phyloP scores from a whole-genome alignment of 495 filamentous ascomycete species.

The Neurospora tetrasperma region DNA sequence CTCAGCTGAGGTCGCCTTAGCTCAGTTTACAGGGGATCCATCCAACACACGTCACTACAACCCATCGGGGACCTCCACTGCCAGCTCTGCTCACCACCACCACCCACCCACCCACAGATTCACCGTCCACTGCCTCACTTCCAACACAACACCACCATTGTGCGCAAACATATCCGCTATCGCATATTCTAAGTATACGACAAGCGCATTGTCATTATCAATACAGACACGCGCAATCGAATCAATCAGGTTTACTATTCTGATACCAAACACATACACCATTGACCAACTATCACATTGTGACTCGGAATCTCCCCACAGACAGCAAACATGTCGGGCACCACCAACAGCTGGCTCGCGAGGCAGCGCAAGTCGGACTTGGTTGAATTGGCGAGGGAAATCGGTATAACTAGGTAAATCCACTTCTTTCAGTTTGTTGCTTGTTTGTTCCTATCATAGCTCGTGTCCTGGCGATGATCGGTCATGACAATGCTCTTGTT shows the following conservation, averaged over 20 bases:
- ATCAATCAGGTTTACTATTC: conserved; percentile 19
- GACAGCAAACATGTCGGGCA: conserved; percentile 28
- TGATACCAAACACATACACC: conserved; percentile 8
- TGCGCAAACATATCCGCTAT: neutral
- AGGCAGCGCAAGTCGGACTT: conserved; percentile 80
- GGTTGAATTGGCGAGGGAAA: conserved; percentile 57
- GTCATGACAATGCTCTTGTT: neutral
- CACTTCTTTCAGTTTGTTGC: conserved; percentile 8
- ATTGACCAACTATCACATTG: neutral
- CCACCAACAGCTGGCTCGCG: conserved; percentile 57
- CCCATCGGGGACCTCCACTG: neutral
- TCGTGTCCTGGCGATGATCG: neutral
- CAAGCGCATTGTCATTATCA: neutral
- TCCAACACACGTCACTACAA: neutral
- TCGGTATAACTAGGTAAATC: conserved; percentile 63
- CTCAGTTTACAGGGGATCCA: neutral
- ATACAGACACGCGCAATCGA: conserved; percentile 14
- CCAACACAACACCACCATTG: neutral
- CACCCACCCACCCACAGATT: neutral
- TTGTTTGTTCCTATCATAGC: conserved; percentile 1
- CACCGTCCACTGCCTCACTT: neutral
- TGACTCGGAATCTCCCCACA: conserved; percentile 1
- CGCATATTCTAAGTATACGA: neutral
- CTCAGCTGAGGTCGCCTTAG: neutral
- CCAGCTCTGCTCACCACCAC: neutral